These are phyloP conservation scores for Xylariales sp. DNA, from an alignment of 2,329 filamentous ascomycete genomes.

Conservation along the genomic window DNA sequence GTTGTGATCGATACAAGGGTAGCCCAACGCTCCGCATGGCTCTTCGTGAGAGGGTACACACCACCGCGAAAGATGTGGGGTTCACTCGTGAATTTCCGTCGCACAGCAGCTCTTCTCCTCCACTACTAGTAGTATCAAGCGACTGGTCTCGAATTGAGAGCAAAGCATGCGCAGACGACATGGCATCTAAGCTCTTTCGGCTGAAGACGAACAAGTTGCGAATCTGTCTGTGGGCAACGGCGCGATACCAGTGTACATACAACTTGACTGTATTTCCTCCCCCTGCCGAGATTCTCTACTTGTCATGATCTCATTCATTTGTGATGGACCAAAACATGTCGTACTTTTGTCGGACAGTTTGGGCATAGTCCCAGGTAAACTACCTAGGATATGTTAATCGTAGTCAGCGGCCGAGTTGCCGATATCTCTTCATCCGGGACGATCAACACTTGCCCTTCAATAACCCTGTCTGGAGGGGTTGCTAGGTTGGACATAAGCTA, in stretches of 20 bases:
- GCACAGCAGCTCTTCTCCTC: constrained; percentile 11
- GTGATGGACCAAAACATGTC: too few species aligned
- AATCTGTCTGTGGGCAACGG: too few species aligned
- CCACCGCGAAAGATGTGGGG: constrained; percentile 2
- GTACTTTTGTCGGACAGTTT: too few species aligned
- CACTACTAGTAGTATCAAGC: neutral
- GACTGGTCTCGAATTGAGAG: neutral
- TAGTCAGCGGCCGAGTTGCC: neutral
- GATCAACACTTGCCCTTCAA: neutral
- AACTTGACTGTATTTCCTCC: too few species aligned
- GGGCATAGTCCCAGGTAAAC: too few species aligned
- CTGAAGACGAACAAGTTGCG: neutral
- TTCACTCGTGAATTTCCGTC: constrained; percentile 15
- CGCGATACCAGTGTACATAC: too few species aligned
- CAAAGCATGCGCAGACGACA: neutral
- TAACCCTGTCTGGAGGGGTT: too few species aligned
- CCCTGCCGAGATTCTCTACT: too few species aligned
- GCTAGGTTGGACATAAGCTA: too few species aligned
- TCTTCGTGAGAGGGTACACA: constrained; percentile 8
- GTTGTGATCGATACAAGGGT: constrained; percentile 11
- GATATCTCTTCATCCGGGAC: neutral
- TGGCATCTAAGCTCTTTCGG: neutral
- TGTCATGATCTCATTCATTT: too few species aligned
- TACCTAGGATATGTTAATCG: too few species aligned
- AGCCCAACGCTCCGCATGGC: neutral